Percentiles rank a stretch among this genome's conserved stretches.
These are phyloP conservation scores for Mercurialis annua DNA, from an alignment of 345 rosid species.

Conservation along the genomic window DNA sequence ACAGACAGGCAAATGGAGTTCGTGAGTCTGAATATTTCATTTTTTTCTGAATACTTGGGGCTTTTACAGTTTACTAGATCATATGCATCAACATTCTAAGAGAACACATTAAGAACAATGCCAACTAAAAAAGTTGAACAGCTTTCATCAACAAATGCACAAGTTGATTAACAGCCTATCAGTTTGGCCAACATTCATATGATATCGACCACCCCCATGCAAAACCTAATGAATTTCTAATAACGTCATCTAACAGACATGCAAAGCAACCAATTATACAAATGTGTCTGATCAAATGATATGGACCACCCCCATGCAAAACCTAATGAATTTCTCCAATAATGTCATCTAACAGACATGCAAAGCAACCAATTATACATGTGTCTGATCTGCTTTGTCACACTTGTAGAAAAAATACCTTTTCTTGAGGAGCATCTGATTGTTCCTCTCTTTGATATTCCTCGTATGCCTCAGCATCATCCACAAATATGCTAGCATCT, in stretches of 20 bases:
- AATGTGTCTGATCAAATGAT: neutral
- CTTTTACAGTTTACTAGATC: neutral
- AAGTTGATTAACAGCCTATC: neutral
- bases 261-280: neutral
- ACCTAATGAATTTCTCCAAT: neutral
- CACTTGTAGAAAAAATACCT: constrained; percentile 27
- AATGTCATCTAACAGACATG: neutral
- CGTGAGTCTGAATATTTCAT: neutral
- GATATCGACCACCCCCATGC: neutral
- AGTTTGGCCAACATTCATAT: neutral
- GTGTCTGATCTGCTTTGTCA: neutral
- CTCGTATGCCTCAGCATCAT: constrained; percentile 91
- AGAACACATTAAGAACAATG: neutral
- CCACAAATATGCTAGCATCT: constrained; percentile 91
- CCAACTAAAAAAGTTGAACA: neutral
- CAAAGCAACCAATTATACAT: neutral
- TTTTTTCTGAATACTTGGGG: neutral
- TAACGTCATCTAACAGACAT: neutral
- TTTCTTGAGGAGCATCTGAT: constrained; percentile 39
- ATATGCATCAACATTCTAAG: neutral
- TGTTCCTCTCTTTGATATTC: constrained; percentile 74
- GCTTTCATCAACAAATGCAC: neutral
- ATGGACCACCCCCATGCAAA: neutral
- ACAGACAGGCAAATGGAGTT: neutral
- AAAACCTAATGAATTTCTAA: neutral